Conservation (phyloP, 805 yeast species). For the Candida pseudoglaebosa region DNA sequence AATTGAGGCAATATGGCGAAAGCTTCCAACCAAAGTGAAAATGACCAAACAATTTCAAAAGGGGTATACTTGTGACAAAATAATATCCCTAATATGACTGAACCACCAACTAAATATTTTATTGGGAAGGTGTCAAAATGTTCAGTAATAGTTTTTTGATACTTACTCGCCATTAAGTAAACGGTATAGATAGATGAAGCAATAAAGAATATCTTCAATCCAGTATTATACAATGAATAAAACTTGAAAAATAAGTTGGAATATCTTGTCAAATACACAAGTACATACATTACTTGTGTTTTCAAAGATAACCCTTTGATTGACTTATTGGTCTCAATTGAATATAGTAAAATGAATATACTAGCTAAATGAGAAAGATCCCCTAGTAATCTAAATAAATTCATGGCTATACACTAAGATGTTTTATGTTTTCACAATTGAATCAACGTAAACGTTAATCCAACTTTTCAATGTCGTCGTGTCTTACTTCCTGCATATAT, state of each 20-base stretch:
- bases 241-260: conserved; percentile 45
- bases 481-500: no score
- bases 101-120: conserved; percentile 63
- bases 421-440: no score
- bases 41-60: conserved; percentile 76
- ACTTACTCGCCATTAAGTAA: conserved; percentile 61
- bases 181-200: conserved; percentile 72
- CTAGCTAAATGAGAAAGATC: conserved; percentile 83
- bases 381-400: conserved; percentile 47
- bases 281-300: conserved; percentile 73
- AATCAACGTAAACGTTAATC: no score
- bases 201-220: conserved; percentile 81
- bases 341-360: conserved; percentile 67
- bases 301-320: conserved; percentile 84
- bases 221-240: conserved; percentile 67
- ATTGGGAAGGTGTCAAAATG: conserved; percentile 70
- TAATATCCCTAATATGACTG: conserved; percentile 50
- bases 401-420: conserved; percentile 25
- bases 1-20: conserved; percentile 92
- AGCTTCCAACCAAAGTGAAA: conserved; percentile 88
- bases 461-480: no score
- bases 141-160: conserved; percentile 55
- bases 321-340: conserved; percentile 61
- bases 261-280: conserved; percentile 38
- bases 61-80: conserved; percentile 64